These are phyloP conservation scores for Fusarium nematophilum DNA, from an alignment of 2,329 filamentous ascomycete species.

Conservation along the genomic window DNA sequence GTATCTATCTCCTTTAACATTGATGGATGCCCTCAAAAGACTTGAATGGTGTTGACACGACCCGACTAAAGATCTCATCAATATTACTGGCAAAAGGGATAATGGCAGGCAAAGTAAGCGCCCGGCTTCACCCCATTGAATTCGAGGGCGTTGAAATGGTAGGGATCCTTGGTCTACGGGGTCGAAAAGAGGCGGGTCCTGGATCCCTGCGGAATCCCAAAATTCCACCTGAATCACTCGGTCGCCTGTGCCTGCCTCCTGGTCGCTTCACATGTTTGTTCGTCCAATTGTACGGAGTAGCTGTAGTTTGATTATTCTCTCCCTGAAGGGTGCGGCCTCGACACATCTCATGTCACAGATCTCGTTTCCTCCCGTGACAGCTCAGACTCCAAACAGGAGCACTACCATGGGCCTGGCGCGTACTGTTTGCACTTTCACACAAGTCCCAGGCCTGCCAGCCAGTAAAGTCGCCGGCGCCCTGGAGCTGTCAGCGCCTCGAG, in stretches of 20 bases:
- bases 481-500: slow-evolving; percentile 30
- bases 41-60: too few relatives aligned
- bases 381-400: not conserved
- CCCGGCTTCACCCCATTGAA: slow-evolving; percentile 8
- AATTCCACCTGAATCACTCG: slow-evolving; percentile 37
- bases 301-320: slow-evolving; percentile 25
- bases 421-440: not conserved
- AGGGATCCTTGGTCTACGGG: not conserved
- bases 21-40: too few relatives aligned
- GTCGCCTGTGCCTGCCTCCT: slow-evolving; percentile 4
- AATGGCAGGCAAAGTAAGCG: slow-evolving; percentile 27
- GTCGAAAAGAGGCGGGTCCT: slow-evolving; percentile 4
- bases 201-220: slow-evolving; percentile 24
- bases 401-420: slow-evolving; percentile 21
- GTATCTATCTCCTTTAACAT: too few relatives aligned
- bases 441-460: not conserved
- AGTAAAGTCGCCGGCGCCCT: too few relatives aligned
- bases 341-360: slow-evolving; percentile 6
- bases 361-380: not conserved
- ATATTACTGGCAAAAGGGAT: slow-evolving; percentile 10
- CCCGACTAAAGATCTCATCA: too few relatives aligned
- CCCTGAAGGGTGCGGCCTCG: not conserved
- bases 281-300: too few relatives aligned
- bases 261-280: too few relatives aligned
- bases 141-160: not conserved